These are phyloP conservation scores for Borovskyia barvae DNA, from an alignment of 208 protist genomes.

Conservation along the genomic window DNA sequence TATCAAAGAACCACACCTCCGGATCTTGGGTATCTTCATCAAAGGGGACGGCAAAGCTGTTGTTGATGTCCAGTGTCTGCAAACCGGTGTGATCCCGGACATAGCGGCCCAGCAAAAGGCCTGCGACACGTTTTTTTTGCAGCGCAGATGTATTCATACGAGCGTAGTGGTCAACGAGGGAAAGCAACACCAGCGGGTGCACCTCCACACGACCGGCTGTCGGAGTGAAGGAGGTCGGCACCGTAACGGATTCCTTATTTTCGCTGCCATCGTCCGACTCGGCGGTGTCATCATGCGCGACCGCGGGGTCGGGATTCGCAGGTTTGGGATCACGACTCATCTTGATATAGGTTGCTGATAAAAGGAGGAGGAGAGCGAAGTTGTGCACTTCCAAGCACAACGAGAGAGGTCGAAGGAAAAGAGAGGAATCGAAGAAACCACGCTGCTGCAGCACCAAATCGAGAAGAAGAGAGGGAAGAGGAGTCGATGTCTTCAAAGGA, in stretches of 20 bases:
- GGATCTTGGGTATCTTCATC: conserved; percentile 98
- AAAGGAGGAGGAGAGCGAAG: not conserved
- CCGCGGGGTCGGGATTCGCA: not conserved
- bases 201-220: conserved; percentile 91
- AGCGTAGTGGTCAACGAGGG: conserved; percentile 99
- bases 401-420: no score
- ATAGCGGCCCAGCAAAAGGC: conserved; percentile 95
- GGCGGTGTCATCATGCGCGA: conserved; percentile 16
- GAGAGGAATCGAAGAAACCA: no score
- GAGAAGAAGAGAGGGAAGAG: no score
- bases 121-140: conserved; percentile 95
- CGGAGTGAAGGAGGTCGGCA: conserved; percentile 32
- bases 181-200: conserved; percentile 98
- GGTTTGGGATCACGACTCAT: conserved; percentile 15
- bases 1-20: conserved; percentile 99
- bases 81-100: conserved; percentile 39
- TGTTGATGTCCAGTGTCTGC: conserved; percentile 92
- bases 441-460: no score
- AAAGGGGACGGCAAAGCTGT: conserved; percentile 99
- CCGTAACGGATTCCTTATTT: conserved; percentile 14
- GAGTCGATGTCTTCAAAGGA: no score
- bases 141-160: conserved; percentile 93
- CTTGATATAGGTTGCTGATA: no score
- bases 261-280: conserved; percentile 24
- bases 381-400: no score